These are phyloP conservation scores for Dionaea muscipula DNA, from an alignment of 179 eudicot genomes.

Conservation along the genomic window DNA sequence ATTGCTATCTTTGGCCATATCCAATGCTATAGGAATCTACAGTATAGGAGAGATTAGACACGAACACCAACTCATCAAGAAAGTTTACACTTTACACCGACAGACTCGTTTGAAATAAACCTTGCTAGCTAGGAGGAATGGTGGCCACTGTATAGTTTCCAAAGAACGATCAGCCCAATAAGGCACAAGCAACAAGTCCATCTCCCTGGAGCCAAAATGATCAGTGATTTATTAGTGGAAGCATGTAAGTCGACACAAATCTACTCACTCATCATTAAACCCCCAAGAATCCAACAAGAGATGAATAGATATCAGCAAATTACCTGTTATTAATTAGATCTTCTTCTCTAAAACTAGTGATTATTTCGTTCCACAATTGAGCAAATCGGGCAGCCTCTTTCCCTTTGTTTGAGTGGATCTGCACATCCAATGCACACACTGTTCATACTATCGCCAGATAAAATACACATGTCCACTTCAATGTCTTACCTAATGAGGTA, in stretches of 20 bases:
- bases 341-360: slow-evolving; percentile 88
- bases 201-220: slow-evolving; percentile 46
- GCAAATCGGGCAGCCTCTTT: slow-evolving; percentile 94
- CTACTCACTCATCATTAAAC: too few species aligned
- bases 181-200: slow-evolving; percentile 93
- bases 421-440: slow-evolving; percentile 11
- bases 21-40: slow-evolving; percentile 90
- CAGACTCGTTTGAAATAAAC: slow-evolving; percentile 21
- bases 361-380: slow-evolving; percentile 94
- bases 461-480: too few species aligned
- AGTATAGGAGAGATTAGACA: slow-evolving; percentile 8
- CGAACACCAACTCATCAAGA: background rate
- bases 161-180: slow-evolving; percentile 93
- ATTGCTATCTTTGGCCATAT: slow-evolving; percentile 94
- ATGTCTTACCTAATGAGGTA: too few species aligned
- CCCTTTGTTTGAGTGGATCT: slow-evolving; percentile 61
- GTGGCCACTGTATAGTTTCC: slow-evolving; percentile 94
- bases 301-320: background rate
- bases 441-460: background rate
- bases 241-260: too few species aligned
- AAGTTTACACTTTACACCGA: background rate
- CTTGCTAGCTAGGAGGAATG: slow-evolving; percentile 99
- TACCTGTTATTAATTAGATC: slow-evolving; percentile 88
- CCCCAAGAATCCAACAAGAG: too few species aligned
- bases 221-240: background rate